These are phyloP conservation scores for Westerdykella ornata DNA, from an alignment of 2,329 filamentous ascomycete species.

Conservation along the genomic window DNA sequence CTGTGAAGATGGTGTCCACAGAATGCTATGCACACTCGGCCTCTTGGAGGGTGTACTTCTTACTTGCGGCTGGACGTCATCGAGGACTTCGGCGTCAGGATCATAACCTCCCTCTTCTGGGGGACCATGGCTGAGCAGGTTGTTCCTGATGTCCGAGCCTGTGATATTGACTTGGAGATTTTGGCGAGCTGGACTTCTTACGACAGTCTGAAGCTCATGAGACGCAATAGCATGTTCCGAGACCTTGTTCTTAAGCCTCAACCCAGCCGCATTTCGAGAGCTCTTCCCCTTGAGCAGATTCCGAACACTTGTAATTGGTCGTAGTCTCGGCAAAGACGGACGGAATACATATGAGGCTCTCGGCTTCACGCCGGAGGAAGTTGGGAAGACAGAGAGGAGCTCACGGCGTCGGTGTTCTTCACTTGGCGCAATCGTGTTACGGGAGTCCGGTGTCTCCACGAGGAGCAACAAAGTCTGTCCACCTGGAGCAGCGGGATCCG, in stretches of 20 bases:
- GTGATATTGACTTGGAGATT: slow-evolving; percentile 25
- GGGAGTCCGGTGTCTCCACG: slow-evolving; percentile 13
- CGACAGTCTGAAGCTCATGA: slow-evolving; percentile 15
- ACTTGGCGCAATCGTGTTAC: slow-evolving; percentile 25
- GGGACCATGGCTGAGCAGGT: slow-evolving; percentile 28
- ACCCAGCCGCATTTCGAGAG: slow-evolving; percentile 16
- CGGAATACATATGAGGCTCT: background rate
- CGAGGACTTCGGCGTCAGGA: slow-evolving; percentile 32
- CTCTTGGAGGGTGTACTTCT: slow-evolving; percentile 28
- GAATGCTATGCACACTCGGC: slow-evolving; percentile 31
- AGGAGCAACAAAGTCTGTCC: background rate
- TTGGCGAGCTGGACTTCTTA: slow-evolving; percentile 17
- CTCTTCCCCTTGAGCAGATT: slow-evolving; percentile 30
- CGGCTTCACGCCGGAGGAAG: background rate
- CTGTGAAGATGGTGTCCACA: slow-evolving; percentile 29
- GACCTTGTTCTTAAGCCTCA: background rate
- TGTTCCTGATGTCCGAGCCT: slow-evolving; percentile 26
- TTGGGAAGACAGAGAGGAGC: slow-evolving; percentile 30
- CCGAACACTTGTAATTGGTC: slow-evolving; percentile 32
- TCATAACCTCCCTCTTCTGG: slow-evolving; percentile 27
- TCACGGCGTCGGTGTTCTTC: slow-evolving; percentile 25
- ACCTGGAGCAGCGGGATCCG: slow-evolving; percentile 7
- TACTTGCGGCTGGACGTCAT: slow-evolving; percentile 26
- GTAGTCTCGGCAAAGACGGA: slow-evolving; percentile 20
- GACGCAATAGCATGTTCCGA: background rate